phyloP scores from a whole-genome alignment of 2,329 filamentous ascomycete species.

The Hypomyces rosellus region DNA sequence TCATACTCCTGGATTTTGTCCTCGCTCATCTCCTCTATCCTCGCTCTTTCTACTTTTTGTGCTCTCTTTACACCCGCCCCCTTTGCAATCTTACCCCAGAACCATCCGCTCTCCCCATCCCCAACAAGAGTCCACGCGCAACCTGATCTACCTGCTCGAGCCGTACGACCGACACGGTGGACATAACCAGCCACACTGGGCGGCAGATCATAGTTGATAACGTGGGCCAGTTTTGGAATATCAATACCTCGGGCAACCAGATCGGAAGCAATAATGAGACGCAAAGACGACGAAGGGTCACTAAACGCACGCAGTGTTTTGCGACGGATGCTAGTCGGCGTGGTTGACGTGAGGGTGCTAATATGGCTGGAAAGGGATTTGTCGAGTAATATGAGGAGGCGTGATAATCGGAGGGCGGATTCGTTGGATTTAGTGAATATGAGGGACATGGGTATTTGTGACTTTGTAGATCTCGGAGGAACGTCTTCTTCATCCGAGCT shows the following conservation, averaged over 20 bases:
- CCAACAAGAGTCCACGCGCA: slow-evolving; percentile 82
- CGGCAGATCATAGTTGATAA: slow-evolving; percentile 92
- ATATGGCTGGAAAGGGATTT: slow-evolving; percentile 51
- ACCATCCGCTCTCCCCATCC: slow-evolving; percentile 82
- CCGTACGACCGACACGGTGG: slow-evolving; percentile 86
- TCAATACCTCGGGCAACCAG: slow-evolving; percentile 90
- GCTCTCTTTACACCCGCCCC: slow-evolving; percentile 43
- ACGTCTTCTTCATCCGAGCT: slow-evolving; percentile 17
- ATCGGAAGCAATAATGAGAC: slow-evolving; percentile 83
- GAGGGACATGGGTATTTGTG: slow-evolving; percentile 46
- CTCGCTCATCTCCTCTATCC: slow-evolving; percentile 42
- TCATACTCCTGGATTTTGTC: slow-evolving; percentile 44
- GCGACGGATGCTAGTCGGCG: slow-evolving; percentile 62
- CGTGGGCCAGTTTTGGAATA: slow-evolving; percentile 69
- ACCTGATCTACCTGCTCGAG: slow-evolving; percentile 69
- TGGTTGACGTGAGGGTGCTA: slow-evolving; percentile 70
- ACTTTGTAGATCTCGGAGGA: slow-evolving; percentile 5
- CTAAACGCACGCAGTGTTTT: slow-evolving; percentile 63
- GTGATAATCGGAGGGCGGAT: slow-evolving; percentile 75
- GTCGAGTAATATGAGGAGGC: slow-evolving; percentile 64
- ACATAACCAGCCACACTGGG: slow-evolving; percentile 76
- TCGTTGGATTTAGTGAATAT: slow-evolving; percentile 92
- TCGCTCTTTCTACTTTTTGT: slow-evolving; percentile 41
- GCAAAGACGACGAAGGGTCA: slow-evolving; percentile 57
- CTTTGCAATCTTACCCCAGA: slow-evolving; percentile 74